These are phyloP conservation scores for Phylloporus sp. DNA, from an alignment of 768 basidiomycete genomes.

Conservation along the genomic window DNA sequence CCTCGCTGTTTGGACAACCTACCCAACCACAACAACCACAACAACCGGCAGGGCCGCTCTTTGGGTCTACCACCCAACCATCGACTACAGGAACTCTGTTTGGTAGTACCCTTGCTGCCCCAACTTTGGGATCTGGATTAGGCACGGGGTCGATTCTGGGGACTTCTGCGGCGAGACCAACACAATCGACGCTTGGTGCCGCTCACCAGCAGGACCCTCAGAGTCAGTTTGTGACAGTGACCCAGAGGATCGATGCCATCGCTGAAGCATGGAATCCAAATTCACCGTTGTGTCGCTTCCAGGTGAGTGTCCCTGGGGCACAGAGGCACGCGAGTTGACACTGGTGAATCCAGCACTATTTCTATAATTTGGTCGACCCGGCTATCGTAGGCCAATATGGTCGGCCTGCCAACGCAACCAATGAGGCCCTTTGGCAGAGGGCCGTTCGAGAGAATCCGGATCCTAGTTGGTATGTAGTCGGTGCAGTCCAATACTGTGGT, in stretches of 20 bases:
- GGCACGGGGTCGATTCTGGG: constrained; percentile 22
- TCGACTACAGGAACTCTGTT: constrained; percentile 32
- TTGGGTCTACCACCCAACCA: constrained; percentile 28
- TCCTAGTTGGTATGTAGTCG: constrained; percentile 52
- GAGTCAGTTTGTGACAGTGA: constrained; percentile 48
- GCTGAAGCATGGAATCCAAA: constrained; percentile 66
- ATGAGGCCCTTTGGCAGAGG: constrained; percentile 72
- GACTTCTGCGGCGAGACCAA: constrained; percentile 29
- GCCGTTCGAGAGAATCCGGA: constrained; percentile 80
- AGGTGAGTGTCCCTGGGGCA: constrained; percentile 39
- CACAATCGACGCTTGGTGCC: constrained; percentile 33
- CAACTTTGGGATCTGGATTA: constrained; percentile 28
- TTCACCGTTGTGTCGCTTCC: constrained; percentile 71
- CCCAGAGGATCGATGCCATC: constrained; percentile 58
- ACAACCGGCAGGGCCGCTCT: constrained; percentile 25
- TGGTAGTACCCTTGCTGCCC: constrained; percentile 30
- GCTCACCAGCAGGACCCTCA: constrained; percentile 58
- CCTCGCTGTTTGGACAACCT: constrained; percentile 21
- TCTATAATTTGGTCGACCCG: constrained; percentile 81
- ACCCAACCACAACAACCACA: constrained; percentile 18
- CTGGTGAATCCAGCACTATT: constrained; percentile 51
- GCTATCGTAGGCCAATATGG: constrained; percentile 59
- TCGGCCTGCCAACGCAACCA: constrained; percentile 65
- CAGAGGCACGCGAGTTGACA: background rate
- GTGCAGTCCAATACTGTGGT: background rate